These are phyloP conservation scores for Blastomyces percursus DNA, from an alignment of 2,329 filamentous ascomycete species.

Conservation along the genomic window DNA sequence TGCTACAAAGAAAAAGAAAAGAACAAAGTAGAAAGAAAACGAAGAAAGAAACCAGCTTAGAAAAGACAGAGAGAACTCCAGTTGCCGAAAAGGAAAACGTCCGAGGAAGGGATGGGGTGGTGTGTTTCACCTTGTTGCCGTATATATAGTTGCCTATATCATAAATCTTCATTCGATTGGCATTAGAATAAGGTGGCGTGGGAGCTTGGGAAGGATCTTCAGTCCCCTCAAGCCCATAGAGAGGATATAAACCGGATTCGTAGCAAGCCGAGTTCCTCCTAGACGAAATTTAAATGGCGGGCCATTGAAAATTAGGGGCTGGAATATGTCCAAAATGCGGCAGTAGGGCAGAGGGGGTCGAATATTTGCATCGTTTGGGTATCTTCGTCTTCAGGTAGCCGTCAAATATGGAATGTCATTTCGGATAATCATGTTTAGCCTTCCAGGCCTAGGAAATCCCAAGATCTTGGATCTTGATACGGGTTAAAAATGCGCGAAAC, in stretches of 20 bases:
- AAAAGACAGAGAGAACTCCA: not conserved
- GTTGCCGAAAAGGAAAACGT: not conserved
- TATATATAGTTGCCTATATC: not conserved
- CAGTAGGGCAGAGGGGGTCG: not conserved
- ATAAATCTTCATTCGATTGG: slow-evolving; percentile 3
- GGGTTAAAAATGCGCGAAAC: slow-evolving; percentile 10
- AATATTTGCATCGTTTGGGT: not conserved
- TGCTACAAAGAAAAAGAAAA: not conserved
- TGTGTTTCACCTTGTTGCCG: not conserved
- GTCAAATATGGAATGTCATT: not conserved
- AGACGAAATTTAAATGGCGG: too few species aligned
- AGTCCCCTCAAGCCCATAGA: not conserved
- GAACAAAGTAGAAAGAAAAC: not conserved
- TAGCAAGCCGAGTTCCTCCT: not conserved
- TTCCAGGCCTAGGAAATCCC: slow-evolving; percentile 12
- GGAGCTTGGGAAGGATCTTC: not conserved
- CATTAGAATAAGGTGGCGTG: slow-evolving; percentile 1
- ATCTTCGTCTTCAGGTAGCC: not conserved
- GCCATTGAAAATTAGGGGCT: not conserved
- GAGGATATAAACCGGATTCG: not conserved
- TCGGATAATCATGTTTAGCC: not conserved
- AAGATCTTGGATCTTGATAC: slow-evolving; percentile 9
- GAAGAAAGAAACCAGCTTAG: not conserved
- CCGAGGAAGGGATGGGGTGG: too few species aligned
- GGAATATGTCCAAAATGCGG: not conserved